Base-by-base conservation (phyloP, 2,329 filamentous ascomycete genomes). In the Byssochlamys sp. region DNA sequence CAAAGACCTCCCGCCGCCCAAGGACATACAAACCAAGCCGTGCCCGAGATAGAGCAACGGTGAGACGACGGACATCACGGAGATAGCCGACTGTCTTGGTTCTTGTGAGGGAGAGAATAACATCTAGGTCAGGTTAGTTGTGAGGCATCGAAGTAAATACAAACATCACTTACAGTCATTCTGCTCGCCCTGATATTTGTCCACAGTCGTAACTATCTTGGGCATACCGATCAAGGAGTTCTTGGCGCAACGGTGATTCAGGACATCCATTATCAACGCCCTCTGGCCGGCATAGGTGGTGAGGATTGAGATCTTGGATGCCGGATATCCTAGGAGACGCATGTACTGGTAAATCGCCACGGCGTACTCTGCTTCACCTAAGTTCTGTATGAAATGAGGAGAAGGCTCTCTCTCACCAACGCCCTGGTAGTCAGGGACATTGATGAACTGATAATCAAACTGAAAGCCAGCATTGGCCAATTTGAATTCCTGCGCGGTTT, bases 141-240 rank as follows among this genome's bases (percentile, higher is more conserved):
- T 69, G 62, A 54, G 58, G 4, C 19, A n/a, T 53, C 2, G 33
- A 56, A 58, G n/a, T 31, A 28, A 52, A 26, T 25, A 26, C 24
- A 11, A 4, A 52, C 11, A 33, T 45, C 57, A 84, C 88, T 81
- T 81, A 94, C 90, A 97, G 69, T 99, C 94, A 74, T 99, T 99
- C 75, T 99, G 94, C 78, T 99, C 94, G 71, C 94, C 95, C 77
- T 99, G 94, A 69, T 97, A 99, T 73, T 96, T 96, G 77, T 99
- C 94, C 61, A 99, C 92, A 4, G 95, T 99, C 2, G 90, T 91
- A 28, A 99, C 90, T 55, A 88, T 87, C 73, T 87, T 88, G 19
- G 94, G 94, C 72, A 96, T 77, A 7, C 92, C 91, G 74, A 99
- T 99, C 24, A 97, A 77, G 1, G 85, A 77, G 66, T 91, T 95